Percentiles rank a stretch among this genome's conserved stretches.
phyloP scores from a whole-genome alignment of 73 alveolate genomes.

The Paramecium sexaurelia region DNA sequence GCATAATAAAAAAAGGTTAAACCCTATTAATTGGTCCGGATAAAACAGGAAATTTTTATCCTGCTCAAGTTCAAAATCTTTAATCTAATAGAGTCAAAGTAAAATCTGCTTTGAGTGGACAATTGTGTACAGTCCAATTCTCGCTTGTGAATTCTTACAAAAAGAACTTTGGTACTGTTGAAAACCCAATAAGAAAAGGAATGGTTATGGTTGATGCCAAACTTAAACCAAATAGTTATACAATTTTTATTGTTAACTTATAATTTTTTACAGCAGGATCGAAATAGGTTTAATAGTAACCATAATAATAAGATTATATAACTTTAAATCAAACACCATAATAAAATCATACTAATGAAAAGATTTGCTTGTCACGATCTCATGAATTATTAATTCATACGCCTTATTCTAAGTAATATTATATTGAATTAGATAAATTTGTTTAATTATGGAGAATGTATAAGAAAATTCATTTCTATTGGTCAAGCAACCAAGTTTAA shows the following conservation, averaged over 20 bases:
- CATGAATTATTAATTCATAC: neutral
- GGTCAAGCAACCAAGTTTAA: neutral
- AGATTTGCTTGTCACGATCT: neutral
- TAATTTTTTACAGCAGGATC: constrained; percentile 7
- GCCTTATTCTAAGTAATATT: neutral
- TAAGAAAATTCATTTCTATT: neutral
- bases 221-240: neutral
- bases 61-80: constrained; percentile 83
- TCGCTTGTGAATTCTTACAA: constrained; percentile 58
- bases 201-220: constrained; percentile 78
- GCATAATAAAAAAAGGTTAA: constrained; percentile 76
- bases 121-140: constrained; percentile 84
- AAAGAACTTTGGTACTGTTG: constrained; percentile 71
- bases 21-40: constrained; percentile 92
- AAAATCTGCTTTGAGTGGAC: constrained; percentile 86
- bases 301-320: neutral
- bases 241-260: neutral
- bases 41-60: constrained; percentile 82
- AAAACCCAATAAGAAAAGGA: constrained; percentile 89
- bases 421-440: neutral
- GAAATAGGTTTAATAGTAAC: neutral
- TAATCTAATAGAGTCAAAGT: constrained; percentile 88
- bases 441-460: neutral
- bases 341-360: neutral
- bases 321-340: neutral